Evolutionary conservation across 148 eudicot genomes (phyloP).

Genomic region (Mesembryanthemum crystallinum): DNA sequence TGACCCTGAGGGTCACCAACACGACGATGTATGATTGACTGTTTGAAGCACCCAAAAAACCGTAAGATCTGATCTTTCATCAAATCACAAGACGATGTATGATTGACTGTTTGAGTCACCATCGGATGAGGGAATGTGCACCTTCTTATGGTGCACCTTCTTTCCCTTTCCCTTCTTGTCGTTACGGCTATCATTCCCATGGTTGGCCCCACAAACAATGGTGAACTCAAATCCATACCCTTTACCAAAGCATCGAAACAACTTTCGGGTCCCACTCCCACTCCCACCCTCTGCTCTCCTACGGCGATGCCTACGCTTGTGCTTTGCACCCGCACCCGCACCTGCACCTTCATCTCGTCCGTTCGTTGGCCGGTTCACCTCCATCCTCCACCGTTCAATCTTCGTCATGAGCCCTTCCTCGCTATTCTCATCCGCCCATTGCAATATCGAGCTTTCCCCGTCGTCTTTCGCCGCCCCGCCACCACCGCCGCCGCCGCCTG

Average conservation of each 20-base stretch:
- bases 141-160: constrained; percentile 7
- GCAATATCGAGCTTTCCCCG: constrained; percentile 39
- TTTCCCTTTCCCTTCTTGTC: constrained; percentile 6
- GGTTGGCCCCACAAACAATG: constrained; percentile 39
- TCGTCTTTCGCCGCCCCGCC: constrained; percentile 14
- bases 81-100: constrained; percentile 1
- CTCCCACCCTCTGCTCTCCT: neutral
- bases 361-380: constrained; percentile 13
- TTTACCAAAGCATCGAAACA: constrained; percentile 41
- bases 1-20: too few species aligned
- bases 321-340: neutral
- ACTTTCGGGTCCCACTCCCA: constrained; percentile 1
- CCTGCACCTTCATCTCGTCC: neutral
- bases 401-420: constrained; percentile 33
- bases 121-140: constrained; percentile 17
- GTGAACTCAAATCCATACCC: constrained; percentile 43
- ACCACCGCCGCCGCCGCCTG: neutral
- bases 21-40: too few species aligned
- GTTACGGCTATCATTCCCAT: neutral
- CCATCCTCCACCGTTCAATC: constrained; percentile 39
- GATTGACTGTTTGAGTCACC: constrained; percentile 9
- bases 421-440: constrained; percentile 37
- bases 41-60: too few species aligned
- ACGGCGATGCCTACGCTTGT: neutral
- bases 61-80: neutral